These are phyloP conservation scores for Diplogelasinospora grovesii DNA, from an alignment of 495 filamentous ascomycete species.

Conservation along the genomic window DNA sequence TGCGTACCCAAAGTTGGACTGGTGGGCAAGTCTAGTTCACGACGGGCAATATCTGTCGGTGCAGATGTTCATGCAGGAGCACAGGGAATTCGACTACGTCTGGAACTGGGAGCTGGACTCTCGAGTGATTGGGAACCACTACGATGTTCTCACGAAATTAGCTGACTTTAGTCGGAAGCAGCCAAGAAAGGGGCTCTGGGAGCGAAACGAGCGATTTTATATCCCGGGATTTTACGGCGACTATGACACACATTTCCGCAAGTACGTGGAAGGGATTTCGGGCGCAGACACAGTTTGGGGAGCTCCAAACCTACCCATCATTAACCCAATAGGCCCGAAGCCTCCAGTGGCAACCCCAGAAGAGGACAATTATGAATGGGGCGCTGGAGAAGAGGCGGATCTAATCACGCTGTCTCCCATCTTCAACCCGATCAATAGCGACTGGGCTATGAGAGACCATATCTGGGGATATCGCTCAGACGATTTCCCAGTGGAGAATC, in stretches of 20 bases:
- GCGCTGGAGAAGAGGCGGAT: conserved; percentile 70
- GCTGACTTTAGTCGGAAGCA: conserved; percentile 52
- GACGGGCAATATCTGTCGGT: conserved; percentile 52
- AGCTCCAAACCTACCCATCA: conserved; percentile 42
- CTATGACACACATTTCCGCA: conserved; percentile 47
- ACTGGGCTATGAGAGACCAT: conserved; percentile 55
- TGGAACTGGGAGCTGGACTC: conserved; percentile 76
- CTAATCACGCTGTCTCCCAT: conserved; percentile 65
- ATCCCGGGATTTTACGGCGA: conserved; percentile 57
- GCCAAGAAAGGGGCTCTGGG: conserved; percentile 66
- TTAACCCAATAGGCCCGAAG: conserved; percentile 53
- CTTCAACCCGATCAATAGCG: conserved; percentile 57
- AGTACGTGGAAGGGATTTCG: conserved; percentile 38
- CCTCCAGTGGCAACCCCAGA: conserved; percentile 48
- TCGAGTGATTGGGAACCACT: conserved; percentile 64
- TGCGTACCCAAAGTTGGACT: conserved; percentile 50
- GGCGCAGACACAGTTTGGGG: conserved; percentile 56
- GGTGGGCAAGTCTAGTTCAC: conserved; percentile 33
- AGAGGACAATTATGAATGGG: conserved; percentile 63
- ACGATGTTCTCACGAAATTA: conserved; percentile 59
- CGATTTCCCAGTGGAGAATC: conserved; percentile 35
- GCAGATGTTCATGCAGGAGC: conserved; percentile 59
- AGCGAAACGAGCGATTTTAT: conserved; percentile 67
- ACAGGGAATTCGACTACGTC: conserved; percentile 65
- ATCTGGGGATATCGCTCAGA: conserved; percentile 57